Evolutionary conservation across 2,329 filamentous ascomycete species (phyloP), one percentile per base, ranked within the genome.

Genomic region (Talaromyces sp.): DNA sequence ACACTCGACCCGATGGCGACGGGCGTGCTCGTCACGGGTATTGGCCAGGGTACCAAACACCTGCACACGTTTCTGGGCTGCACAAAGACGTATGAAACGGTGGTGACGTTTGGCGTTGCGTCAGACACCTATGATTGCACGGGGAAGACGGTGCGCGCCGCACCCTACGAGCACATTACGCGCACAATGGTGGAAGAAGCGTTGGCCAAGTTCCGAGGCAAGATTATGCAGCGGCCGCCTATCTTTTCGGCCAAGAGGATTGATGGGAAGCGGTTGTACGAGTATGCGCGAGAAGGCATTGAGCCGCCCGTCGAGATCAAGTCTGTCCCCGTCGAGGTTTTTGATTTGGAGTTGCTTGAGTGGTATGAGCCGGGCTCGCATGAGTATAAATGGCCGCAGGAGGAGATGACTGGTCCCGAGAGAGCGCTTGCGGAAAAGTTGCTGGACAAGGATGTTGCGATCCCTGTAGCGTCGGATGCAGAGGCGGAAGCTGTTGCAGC

Each of bases 1-100:
- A 99, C 95, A 1, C 84, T 99, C 19, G 95, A 99, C 71, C 95
- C 95, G 27, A 83, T 97, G 69, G 95, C 95, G 9, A 96, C 93
- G 1, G 95, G 95, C 52, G 90, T 99, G 26, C 83, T 99, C 55
- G 92, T 98, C 64, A 82, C 95, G 7, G 95, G 93, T 59, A 82
- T 97, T 57, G 95, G 93, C 38, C 86, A 84, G 62, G 95, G 91
- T 43, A 99, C 95, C 59, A 99, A 98, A 75, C 80, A 84, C 14
- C 83, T 99, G 1, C 80, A 84, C 46, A 80, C 86, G 38, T 98
- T 97, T 73, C 81, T 98, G 51, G 82, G 85, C 58, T 97, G 95
- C 80, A 96, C 89, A 54, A 99, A 99, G 80, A 89, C 86, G 0
- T 99, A 99, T 75, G 93, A 98, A 75, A 87, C 91, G 0, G 84